Base-by-base conservation (phyloP, 495 filamentous ascomycete species). In the Staphylotrichum tortipilum region DNA sequence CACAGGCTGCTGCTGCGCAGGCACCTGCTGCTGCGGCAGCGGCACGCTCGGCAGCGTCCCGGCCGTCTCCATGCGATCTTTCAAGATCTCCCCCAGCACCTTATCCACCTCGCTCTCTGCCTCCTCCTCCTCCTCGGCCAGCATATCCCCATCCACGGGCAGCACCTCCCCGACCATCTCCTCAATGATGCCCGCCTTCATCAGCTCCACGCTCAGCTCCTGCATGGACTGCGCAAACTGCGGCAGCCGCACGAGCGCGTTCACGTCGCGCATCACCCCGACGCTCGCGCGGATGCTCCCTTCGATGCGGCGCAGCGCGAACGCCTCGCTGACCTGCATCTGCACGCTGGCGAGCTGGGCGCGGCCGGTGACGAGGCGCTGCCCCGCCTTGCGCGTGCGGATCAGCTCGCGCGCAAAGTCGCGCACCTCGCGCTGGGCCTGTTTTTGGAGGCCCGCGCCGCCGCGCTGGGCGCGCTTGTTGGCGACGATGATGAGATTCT, bases 251-350 rank as follows among this genome's bases (percentile, higher is more conserved):
- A 96, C 79, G 7, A 97, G 72, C 3, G 75, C 78, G 65, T 98
- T 98, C 40, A 98, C 90, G 65, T 97, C 89, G 66, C 88, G 89
- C 92, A 98, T 96, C 54, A 98, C 89, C 15, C 86, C 85, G 11
- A 91, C 91, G 49, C 79, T 84, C 41, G 85, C 86, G 46, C 81
- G 75, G 55, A 98, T 87, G 63, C 81, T 88, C 35, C 94, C 94
- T 73, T 96, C 91, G 56, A 97, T 96, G 75, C 94, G 95, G 54
- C 90, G 82, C 60, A 95, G 83, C 5, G 88, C 86, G 62, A 97
- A 98, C 2, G 94, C 91, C 69, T 97, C 91, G 60, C 86, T 88
- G 54, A 98, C 94, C 68, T 97, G 94, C 94, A 96, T 95, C 58
- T 89, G 83, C 47, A 98, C 94, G 63, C 84, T 89, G 68, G 86